Evolutionary conservation across 2,329 filamentous ascomycete genomes (phyloP).

Genomic region (Fusarium penzigii): DNA sequence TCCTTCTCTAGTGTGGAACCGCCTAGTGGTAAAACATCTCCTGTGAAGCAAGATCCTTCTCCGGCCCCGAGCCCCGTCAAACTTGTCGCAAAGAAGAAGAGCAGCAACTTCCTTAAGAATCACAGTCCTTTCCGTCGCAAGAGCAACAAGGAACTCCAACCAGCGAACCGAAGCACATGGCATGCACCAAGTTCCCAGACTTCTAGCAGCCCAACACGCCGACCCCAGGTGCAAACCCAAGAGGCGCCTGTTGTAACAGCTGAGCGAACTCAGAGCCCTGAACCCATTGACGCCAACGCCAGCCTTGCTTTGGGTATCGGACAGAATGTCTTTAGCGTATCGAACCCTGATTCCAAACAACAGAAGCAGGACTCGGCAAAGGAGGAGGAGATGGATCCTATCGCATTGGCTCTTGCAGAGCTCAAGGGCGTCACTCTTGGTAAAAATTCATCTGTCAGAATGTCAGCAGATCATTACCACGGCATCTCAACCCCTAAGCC

Average conservation of each 20-base stretch:
- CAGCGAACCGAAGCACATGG: slow-evolving; percentile 61
- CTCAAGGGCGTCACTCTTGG: slow-evolving; percentile 76
- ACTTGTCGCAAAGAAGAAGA: slow-evolving; percentile 68
- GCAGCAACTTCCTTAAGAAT: slow-evolving; percentile 88
- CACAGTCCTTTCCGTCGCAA: slow-evolving; percentile 91
- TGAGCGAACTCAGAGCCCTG: slow-evolving; percentile 64
- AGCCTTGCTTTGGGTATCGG: slow-evolving; percentile 93
- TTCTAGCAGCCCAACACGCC: slow-evolving; percentile 35
- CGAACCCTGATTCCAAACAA: slow-evolving; percentile 67
- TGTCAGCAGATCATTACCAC: slow-evolving; percentile 94
- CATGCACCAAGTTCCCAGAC: slow-evolving; percentile 39
- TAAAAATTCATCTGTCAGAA: slow-evolving; percentile 78
- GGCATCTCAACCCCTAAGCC: slow-evolving; percentile 85
- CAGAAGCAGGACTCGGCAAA: slow-evolving; percentile 31
- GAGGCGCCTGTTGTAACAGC: slow-evolving; percentile 39
- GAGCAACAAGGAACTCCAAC: slow-evolving; percentile 72
- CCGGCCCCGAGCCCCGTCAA: slow-evolving; percentile 55
- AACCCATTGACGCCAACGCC: slow-evolving; percentile 87
- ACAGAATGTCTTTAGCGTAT: slow-evolving; percentile 93
- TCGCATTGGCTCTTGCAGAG: slow-evolving; percentile 88
- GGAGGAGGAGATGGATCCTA: slow-evolving; percentile 75
- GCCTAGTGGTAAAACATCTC: slow-evolving; percentile 71
- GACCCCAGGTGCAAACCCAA: slow-evolving; percentile 42
- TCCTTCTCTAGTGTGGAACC: slow-evolving; percentile 87
- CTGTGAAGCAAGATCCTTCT: slow-evolving; percentile 60